These are phyloP conservation scores for Trametes polyzona DNA, from an alignment of 1,284 basidiomycete species.

Conservation along the genomic window DNA sequence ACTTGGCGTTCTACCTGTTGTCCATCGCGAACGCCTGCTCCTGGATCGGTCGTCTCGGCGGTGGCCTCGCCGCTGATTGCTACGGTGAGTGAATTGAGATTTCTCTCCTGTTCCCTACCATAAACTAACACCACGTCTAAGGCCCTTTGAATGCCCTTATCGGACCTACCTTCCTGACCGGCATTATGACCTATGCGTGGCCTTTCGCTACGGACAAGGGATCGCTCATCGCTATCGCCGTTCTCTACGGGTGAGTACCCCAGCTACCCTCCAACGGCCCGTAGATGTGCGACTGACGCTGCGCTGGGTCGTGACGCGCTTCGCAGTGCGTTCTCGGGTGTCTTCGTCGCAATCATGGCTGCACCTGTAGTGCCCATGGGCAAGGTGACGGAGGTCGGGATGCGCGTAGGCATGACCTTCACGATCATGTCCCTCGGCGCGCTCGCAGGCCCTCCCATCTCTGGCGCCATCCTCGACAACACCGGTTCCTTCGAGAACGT, in stretches of 20 bases:
- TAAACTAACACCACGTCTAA: slow-evolving; percentile 21
- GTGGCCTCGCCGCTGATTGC: slow-evolving; percentile 45
- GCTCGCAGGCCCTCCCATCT: slow-evolving; percentile 56
- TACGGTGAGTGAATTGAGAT: slow-evolving; percentile 33
- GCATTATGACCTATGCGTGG: slow-evolving; percentile 59
- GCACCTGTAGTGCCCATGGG: slow-evolving; percentile 63
- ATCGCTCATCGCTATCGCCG: slow-evolving; percentile 48
- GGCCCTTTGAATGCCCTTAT: slow-evolving; percentile 60
- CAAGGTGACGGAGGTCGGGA: slow-evolving; percentile 55
- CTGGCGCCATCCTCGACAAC: slow-evolving; percentile 51
- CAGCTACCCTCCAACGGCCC: too few relatives aligned
- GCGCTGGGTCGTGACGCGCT: too few relatives aligned
- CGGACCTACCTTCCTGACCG: slow-evolving; percentile 52
- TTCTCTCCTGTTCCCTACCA: not conserved
- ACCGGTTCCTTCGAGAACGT: slow-evolving; percentile 50
- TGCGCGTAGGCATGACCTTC: slow-evolving; percentile 57
- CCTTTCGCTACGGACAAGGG: slow-evolving; percentile 49
- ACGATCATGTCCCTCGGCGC: slow-evolving; percentile 50
- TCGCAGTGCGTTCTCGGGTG: slow-evolving; percentile 54
- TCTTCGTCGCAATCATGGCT: slow-evolving; percentile 57
- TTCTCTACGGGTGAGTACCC: slow-evolving; percentile 52
- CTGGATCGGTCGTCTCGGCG: slow-evolving; percentile 43
- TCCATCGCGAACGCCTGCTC: slow-evolving; percentile 50
- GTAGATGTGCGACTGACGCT: too few relatives aligned
- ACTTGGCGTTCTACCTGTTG: slow-evolving; percentile 49